phyloP scores from a whole-genome alignment of 352 stramenopile species.

The Aphanomyces invadans region DNA sequence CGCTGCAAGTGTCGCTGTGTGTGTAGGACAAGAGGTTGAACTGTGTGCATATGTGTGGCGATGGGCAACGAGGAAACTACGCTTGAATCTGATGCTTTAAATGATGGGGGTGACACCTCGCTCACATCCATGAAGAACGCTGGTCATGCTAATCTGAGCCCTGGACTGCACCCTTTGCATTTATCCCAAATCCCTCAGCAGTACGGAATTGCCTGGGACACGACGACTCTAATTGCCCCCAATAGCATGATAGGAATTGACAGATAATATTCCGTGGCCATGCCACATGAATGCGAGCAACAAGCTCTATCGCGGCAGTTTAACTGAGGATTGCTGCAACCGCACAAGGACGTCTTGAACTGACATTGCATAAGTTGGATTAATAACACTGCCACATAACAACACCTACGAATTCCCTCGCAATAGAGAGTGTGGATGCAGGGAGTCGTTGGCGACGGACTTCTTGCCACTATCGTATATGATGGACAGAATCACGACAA shows the following conservation, averaged over 20 bases:
- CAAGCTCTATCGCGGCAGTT: no score
- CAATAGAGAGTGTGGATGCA: conserved; percentile 2
- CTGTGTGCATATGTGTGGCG: neutral
- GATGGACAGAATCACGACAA: conserved; percentile 23
- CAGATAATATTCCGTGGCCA: no score
- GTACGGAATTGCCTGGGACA: no score
- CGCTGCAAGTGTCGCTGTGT: neutral
- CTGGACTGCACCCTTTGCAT: conserved; percentile 19
- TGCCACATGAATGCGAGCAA: no score
- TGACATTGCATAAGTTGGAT: no score
- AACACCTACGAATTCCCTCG: conserved; percentile 2
- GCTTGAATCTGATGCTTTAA: conserved; percentile 23
- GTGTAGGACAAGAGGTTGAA: no score
- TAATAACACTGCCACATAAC: no score
- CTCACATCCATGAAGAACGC: conserved; percentile 20
- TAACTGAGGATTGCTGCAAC: no score
- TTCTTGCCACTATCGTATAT: conserved; percentile 14
- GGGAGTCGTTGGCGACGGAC: neutral
- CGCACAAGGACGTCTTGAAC: no score
- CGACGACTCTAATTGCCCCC: no score
- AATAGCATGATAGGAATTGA: no score
- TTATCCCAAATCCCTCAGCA: no score
- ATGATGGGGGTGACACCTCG: neutral
- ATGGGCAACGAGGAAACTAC: conserved; percentile 22
- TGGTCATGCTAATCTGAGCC: conserved; percentile 27